Conservation (phyloP, 768 basidiomycete species). For the Fistulinella prunicolor region DNA sequence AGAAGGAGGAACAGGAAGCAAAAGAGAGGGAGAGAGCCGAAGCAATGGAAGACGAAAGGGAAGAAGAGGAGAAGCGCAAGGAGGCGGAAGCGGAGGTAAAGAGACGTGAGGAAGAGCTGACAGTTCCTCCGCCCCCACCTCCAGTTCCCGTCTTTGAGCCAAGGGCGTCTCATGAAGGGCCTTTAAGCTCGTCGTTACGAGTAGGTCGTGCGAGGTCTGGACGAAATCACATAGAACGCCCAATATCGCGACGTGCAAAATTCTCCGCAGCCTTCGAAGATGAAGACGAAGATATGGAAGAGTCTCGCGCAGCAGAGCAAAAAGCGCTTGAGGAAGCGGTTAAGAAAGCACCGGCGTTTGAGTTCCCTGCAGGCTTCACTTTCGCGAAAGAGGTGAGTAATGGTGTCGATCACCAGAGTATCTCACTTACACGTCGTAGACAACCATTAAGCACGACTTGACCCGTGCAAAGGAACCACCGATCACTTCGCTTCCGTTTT, state of each 20-base stretch:
- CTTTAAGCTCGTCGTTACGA: slow-evolving; percentile 51
- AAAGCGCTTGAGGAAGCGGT: slow-evolving; percentile 53
- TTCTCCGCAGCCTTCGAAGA: slow-evolving; percentile 67
- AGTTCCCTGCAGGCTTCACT: slow-evolving; percentile 60
- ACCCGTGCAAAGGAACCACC: slow-evolving; percentile 62
- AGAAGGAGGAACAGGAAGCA: slow-evolving; percentile 53
- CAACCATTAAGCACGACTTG: slow-evolving; percentile 38
- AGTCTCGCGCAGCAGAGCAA: slow-evolving; percentile 42
- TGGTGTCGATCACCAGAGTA: not conserved
- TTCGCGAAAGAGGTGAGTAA: slow-evolving; percentile 60
- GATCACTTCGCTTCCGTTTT: slow-evolving; percentile 61
- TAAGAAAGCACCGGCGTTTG: slow-evolving; percentile 53
- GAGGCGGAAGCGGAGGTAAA: slow-evolving; percentile 18
- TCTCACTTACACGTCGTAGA: slow-evolving; percentile 23
- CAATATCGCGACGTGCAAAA: slow-evolving; percentile 46
- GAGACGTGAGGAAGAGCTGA: slow-evolving; percentile 16
- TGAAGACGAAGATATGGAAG: slow-evolving; percentile 42
- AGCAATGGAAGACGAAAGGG: slow-evolving; percentile 35
- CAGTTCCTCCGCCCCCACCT: slow-evolving; percentile 15
- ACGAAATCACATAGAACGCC: slow-evolving; percentile 61
- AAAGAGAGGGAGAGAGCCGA: slow-evolving; percentile 34
- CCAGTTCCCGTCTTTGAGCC: slow-evolving; percentile 20
- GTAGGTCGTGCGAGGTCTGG: slow-evolving; percentile 59
- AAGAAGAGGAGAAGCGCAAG: slow-evolving; percentile 25
- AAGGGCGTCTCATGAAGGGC: slow-evolving; percentile 18